Conservation (phyloP, 164 flowering plant genomes). For the Litsea cubeba region DNA sequence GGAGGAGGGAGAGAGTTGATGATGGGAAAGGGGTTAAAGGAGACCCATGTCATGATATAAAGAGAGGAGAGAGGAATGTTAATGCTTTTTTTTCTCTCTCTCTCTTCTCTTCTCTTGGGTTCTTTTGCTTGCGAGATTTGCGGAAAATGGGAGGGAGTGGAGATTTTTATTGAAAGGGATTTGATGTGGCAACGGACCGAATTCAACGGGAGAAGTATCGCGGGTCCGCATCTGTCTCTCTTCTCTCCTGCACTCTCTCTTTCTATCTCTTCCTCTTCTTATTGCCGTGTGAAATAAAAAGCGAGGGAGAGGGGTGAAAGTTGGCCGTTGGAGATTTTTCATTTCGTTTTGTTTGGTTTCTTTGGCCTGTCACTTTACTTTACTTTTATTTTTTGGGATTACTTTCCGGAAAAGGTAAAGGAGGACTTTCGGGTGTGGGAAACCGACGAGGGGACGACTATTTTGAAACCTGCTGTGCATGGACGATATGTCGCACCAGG, state of each 20-base stretch:
- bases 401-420: too few relatives aligned
- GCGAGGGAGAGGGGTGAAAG: slow-evolving; percentile 14
- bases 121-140: slow-evolving; percentile 28
- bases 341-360: too few relatives aligned
- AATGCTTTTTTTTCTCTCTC: not conserved
- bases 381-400: too few relatives aligned
- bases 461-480: too few relatives aligned
- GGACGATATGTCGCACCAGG: too few relatives aligned
- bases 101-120: not conserved
- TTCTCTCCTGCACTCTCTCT: not conserved
- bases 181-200: slow-evolving; percentile 14
- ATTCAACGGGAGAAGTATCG: slow-evolving; percentile 26
- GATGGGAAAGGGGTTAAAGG: not conserved
- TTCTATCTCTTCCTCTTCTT: slow-evolving; percentile 6
- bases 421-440: too few relatives aligned
- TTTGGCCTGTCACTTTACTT: too few relatives aligned
- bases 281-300: not conserved
- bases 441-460: too few relatives aligned
- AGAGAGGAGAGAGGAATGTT: not conserved
- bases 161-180: slow-evolving; percentile 6
- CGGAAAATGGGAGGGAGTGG: slow-evolving; percentile 17
- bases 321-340: slow-evolving; percentile 26
- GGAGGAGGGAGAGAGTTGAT: not conserved
- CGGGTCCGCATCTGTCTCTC: slow-evolving; percentile 24
- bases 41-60: slow-evolving; percentile 12